Conservation (phyloP, 1,284 basidiomycete species). For the Grifola frondosa region DNA sequence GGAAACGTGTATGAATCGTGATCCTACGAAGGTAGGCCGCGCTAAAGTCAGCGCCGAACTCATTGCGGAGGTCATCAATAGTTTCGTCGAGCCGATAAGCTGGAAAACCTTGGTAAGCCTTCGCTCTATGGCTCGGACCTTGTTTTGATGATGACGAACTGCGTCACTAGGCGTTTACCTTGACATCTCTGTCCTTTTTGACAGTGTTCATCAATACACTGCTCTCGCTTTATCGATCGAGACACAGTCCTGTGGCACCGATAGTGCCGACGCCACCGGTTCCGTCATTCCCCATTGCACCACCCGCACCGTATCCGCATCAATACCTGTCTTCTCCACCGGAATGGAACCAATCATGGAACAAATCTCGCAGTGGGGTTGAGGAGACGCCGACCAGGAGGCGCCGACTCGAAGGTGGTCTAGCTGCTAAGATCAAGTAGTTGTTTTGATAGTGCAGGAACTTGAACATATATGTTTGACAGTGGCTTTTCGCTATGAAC, state of each 20-base stretch:
- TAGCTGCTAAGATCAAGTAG: conserved; percentile 50
- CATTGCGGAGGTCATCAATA: conserved; percentile 93
- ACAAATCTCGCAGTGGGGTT: conserved; percentile 14
- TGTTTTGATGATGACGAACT: neutral
- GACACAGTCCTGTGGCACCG: conserved; percentile 35
- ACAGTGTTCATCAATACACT: conserved; percentile 84
- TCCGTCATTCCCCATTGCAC: conserved; percentile 44
- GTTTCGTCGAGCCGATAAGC: conserved; percentile 94
- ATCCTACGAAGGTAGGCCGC: conserved; percentile 86
- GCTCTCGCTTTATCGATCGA: conserved; percentile 72
- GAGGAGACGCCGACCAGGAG: conserved; percentile 50
- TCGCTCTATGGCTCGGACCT: neutral
- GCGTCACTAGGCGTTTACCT: conserved; percentile 64
- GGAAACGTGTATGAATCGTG: conserved; percentile 96
- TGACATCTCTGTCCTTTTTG: conserved; percentile 77
- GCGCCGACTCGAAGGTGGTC: conserved; percentile 62
- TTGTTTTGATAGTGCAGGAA: too few species aligned
- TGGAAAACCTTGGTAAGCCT: conserved; percentile 89
- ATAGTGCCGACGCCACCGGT: conserved; percentile 13
- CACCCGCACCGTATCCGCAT: conserved; percentile 42
- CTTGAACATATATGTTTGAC: too few species aligned
- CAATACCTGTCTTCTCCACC: conserved; percentile 42
- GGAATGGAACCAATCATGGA: conserved; percentile 40
- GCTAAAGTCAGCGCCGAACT: conserved; percentile 92
- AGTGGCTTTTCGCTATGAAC: too few species aligned